Conservation (phyloP, 768 basidiomycete genomes). For the Sarcodon sp. region DNA sequence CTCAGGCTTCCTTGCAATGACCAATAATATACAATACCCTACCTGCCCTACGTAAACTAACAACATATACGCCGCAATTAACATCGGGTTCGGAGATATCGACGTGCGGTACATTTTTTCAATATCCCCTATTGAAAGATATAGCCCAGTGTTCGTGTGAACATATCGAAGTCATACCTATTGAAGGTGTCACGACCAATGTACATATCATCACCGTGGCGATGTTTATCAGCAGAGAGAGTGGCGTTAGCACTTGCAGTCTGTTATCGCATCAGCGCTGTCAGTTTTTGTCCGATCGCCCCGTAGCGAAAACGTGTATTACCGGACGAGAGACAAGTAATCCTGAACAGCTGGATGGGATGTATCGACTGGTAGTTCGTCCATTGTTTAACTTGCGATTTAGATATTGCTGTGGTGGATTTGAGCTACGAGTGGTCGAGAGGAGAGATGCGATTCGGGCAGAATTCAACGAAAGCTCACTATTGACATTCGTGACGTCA, state of each 20-base stretch:
- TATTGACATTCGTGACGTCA: no score
- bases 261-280: constrained; percentile 14
- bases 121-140: constrained; percentile 28
- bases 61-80: constrained; percentile 49
- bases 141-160: background rate
- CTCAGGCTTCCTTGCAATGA: constrained; percentile 57
- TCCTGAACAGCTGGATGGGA: constrained; percentile 50
- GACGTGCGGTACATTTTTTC: constrained; percentile 47
- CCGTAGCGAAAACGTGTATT: background rate
- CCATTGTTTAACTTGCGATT: constrained; percentile 23
- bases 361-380: constrained; percentile 42
- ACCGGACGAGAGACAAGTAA: constrained; percentile 53
- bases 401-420: no score
- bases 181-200: constrained; percentile 49
- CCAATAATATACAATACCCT: constrained; percentile 74
- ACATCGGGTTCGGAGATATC: constrained; percentile 49
- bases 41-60: constrained; percentile 55
- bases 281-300: no score
- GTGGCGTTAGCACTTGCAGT: constrained; percentile 79
- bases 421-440: no score
- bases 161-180: constrained; percentile 22
- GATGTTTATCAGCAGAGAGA: constrained; percentile 74
- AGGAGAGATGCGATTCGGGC: no score
- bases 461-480: no score
- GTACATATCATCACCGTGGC: constrained; percentile 60